Base-by-base conservation (phyloP, 768 basidiomycete genomes). In the Russula olivacea region DNA sequence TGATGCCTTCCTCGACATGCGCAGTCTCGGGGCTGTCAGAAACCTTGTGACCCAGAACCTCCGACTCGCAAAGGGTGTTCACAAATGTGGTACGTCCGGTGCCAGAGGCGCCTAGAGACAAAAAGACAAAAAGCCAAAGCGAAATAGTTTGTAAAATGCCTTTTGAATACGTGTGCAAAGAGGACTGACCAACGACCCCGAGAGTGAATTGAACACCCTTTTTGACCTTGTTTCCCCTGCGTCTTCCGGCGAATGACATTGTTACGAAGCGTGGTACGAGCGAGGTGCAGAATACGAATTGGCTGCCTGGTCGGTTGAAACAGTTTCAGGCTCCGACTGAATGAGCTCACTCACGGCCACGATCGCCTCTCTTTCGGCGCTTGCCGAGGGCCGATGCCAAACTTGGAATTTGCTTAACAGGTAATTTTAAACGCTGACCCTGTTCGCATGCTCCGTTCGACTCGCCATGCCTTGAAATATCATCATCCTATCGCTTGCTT, bases 151-250 rank as follows among this genome's bases (percentile, higher is more conserved):
- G 30, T 30, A 30, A 36, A 32, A 36, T 34, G 32, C 41, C 63
- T 61, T 58, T 52, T 32, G 38, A 61, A 56, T 55, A 64, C 34
- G 36, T 19, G 40, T 45, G 63, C 28, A 32, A 66, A 50, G 67
- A 66, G 61, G 41, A 83, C 92, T 71, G 66, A 96, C 96, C 96
- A 72, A 96, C 93, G 59, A 98, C 96, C 92, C 94, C 94, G 71
- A 98, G 75, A 69, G 96, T 98, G 78, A 98, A 91, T 78, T 96
- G 93, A 58, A 98, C 91, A 73, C 95, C 96, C 85, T 98, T 98
- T 81, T 98, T 98, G 76, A 91, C 93, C 76, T 98, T 98, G 80
- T 92, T 93, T 72, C 87, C 87, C 73, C 89, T 83, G 74, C 89
- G 87, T 79, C 88, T 84, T 72, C 87, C 89, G 70, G 90, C 88